Conservation (phyloP, 306 rosid species). For the Lagenaria siceraria region DNA sequence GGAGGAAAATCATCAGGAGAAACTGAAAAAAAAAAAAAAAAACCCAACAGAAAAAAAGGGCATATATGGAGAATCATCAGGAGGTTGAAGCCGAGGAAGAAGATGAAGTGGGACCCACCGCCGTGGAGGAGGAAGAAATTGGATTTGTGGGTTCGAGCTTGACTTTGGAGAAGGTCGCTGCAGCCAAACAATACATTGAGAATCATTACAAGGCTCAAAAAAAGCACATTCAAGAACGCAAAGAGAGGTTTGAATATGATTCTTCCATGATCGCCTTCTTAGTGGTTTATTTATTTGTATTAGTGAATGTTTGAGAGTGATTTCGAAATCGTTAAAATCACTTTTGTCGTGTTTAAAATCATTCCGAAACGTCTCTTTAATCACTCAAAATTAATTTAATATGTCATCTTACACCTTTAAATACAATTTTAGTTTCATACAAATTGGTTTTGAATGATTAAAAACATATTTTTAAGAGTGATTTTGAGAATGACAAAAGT, state of each 20-base stretch:
- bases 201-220: conserved; percentile 68
- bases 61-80: conserved; percentile 29
- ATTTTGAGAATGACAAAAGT: too few relatives aligned
- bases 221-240: conserved; percentile 73
- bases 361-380: too few relatives aligned
- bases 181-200: conserved; percentile 82
- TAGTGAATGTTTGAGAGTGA: too few relatives aligned
- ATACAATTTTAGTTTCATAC: too few relatives aligned
- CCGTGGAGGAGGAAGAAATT: conserved; percentile 20
- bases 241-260: conserved; percentile 36
- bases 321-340: too few relatives aligned
- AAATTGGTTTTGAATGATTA: too few relatives aligned
- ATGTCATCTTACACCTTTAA: too few relatives aligned
- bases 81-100: conserved; percentile 12
- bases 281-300: not conserved
- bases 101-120: not conserved
- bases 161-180: conserved; percentile 84
- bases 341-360: too few relatives aligned
- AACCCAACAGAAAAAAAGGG: not conserved
- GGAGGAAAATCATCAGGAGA: not conserved
- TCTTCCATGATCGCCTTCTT: conserved; percentile 1
- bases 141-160: conserved; percentile 49
- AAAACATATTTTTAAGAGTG: too few relatives aligned
- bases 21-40: not conserved
- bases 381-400: too few relatives aligned